Percentiles rank a stretch among this genome's conserved stretches.
Evolutionary conservation across 345 rosid species (phyloP).

Genomic region (Cardamine resedifolia): DNA sequence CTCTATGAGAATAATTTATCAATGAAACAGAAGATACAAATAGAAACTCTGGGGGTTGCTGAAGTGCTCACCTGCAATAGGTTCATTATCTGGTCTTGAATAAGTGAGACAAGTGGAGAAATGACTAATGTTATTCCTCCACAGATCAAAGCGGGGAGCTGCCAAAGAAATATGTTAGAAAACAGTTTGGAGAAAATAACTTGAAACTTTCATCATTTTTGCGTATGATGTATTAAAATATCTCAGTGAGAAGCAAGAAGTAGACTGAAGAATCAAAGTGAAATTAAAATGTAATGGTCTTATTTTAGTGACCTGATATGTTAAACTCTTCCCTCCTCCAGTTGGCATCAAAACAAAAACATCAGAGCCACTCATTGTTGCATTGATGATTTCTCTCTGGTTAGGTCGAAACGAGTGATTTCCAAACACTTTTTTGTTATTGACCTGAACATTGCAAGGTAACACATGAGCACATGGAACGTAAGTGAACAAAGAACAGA

Average conservation of each 20-base stretch:
- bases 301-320: constrained; percentile 69
- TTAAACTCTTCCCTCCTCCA: constrained; percentile 98
- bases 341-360: constrained; percentile 99
- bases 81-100: constrained; percentile 99
- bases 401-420: constrained; percentile 97
- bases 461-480: constrained; percentile 30
- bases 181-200: constrained; percentile 10
- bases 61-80: constrained; percentile 68
- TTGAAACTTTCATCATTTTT: constrained; percentile 17
- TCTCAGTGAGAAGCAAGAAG: constrained; percentile 13
- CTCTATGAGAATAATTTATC: constrained; percentile 9
- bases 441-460: constrained; percentile 51
- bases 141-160: constrained; percentile 93
- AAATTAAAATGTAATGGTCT: constrained; percentile 9
- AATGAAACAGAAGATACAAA: constrained; percentile 10
- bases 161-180: constrained; percentile 34
- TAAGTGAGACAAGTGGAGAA: constrained; percentile 94
- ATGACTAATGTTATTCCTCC: constrained; percentile 92
- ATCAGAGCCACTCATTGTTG: constrained; percentile 95
- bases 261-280: constrained; percentile 9
- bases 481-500: constrained; percentile 32
- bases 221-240: constrained; percentile 8
- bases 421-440: constrained; percentile 94
- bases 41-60: constrained; percentile 10
- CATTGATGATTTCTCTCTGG: constrained; percentile 93